Base-by-base conservation (phyloP, 305 asterid species). In the Fraxinus baroniana region DNA sequence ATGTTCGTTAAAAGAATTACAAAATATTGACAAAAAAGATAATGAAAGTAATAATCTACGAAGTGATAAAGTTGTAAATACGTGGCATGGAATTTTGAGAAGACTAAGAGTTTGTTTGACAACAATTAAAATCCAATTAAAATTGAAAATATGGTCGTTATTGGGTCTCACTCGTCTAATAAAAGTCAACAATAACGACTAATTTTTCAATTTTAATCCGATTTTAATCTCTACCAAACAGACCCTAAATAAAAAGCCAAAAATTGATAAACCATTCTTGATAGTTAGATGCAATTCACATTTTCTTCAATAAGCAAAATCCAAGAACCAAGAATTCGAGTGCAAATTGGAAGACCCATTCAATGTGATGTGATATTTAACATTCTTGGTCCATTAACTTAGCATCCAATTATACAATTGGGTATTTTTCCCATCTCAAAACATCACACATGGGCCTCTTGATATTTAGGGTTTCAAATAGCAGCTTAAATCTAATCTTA, bases 361-460 rank as follows among this genome's bases (percentile, higher is more conserved):
- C 20, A 22, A 35, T 78, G 28, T 22, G 26, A 74, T 9, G 33
- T 30, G 41, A 75, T 66, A 46, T 20, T 73, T 74, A 36, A 66
- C 55, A 17, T 7, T 46, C 70, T 62, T 44, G 74, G 55, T 36
- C 79, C 76, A 66, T 35, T 78, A 82, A 75, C 18, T 85, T 22
- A 24, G 73, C 32, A 24, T 64, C 28, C 70, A 5, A 22, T 60
- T 3, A 22, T 64, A 64, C 32, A 24, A 64, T 24, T 64, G 72
- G 15, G 15, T 24, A 64, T 32, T 60, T 60, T 24, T 64, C 35
- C 8, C 33, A 24, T 24, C 33, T 64, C 32, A 2, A 9, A 20
- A 64, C 30, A 7, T 64, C 5, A 24, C 2, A 64, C 15, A 64
- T 24, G 72, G 72, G 35, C 28, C 28, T 6, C 4, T 18, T 55